Evolutionary conservation across 768 basidiomycete species (phyloP).

Genomic region (Austroboletus eburneus): DNA sequence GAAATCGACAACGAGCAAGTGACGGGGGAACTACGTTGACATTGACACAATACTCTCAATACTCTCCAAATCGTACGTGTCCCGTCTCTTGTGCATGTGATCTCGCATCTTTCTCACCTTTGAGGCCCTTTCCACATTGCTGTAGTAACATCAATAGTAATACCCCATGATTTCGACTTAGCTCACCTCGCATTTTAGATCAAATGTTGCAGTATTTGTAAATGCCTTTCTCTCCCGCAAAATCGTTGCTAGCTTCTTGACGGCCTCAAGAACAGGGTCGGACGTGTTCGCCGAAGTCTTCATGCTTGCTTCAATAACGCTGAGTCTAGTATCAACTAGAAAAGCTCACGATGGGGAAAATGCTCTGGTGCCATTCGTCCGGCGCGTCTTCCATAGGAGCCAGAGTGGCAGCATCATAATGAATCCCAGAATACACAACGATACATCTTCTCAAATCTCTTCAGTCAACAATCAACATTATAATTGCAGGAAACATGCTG

Average conservation of each 20-base stretch:
- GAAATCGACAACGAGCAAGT: constrained; percentile 55
- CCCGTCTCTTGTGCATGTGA: constrained; percentile 85
- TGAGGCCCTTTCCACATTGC: constrained; percentile 81
- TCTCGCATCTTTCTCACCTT: constrained; percentile 91
- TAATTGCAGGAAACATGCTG: neutral
- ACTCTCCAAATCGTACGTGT: constrained; percentile 82
- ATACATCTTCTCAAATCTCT: constrained; percentile 45
- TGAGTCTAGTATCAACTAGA: constrained; percentile 8
- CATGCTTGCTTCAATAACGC: constrained; percentile 24
- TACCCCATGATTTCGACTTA: neutral
- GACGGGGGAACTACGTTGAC: neutral
- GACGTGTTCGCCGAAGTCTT: constrained; percentile 33
- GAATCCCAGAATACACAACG: constrained; percentile 93
- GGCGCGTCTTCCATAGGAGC: constrained; percentile 76
- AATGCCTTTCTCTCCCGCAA: constrained; percentile 77
- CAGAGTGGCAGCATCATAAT: constrained; percentile 89
- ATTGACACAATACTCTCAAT: constrained; percentile 35
- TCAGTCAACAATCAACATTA: constrained; percentile 1
- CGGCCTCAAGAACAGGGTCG: constrained; percentile 60
- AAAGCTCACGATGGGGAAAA: constrained; percentile 59
- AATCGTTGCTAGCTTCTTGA: constrained; percentile 64
- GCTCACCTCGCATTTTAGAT: constrained; percentile 79
- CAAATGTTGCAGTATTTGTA: constrained; percentile 90
- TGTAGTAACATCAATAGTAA: constrained; percentile 26
- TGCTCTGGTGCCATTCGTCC: constrained; percentile 83